phyloP scores from a whole-genome alignment of 2,329 filamentous ascomycete genomes.

The Coniochaeta sp. region DNA sequence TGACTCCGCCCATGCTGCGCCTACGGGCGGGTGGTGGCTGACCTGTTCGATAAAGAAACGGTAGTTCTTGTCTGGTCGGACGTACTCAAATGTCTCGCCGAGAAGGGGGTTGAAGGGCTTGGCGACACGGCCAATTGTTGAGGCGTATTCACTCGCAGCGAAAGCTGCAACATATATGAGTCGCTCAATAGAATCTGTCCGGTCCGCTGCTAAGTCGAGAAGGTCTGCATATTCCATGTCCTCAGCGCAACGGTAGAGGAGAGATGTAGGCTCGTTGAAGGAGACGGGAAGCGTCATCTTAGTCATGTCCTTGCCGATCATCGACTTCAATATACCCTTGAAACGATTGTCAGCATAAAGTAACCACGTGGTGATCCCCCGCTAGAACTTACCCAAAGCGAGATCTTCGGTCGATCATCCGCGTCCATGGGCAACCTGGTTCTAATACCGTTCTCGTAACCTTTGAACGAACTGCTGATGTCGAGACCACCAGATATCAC shows the following conservation, averaged over 20 bases:
- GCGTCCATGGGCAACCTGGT: slow-evolving; percentile 78
- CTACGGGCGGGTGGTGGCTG: slow-evolving; percentile 91
- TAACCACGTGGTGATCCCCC: neutral
- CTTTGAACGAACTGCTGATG: slow-evolving; percentile 71
- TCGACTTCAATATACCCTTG: slow-evolving; percentile 95
- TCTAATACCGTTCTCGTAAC: slow-evolving; percentile 85
- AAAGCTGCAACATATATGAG: slow-evolving; percentile 94
- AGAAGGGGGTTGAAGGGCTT: slow-evolving; percentile 97
- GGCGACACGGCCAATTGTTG: slow-evolving; percentile 90
- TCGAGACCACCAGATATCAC: slow-evolving; percentile 44
- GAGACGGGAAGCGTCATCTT: slow-evolving; percentile 98
- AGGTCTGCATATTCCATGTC: slow-evolving; percentile 98
- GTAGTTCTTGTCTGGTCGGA: slow-evolving; percentile 90
- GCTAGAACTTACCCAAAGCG: slow-evolving; percentile 70
- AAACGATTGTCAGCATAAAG: slow-evolving; percentile 13
- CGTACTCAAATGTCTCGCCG: slow-evolving; percentile 96
- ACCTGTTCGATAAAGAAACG: slow-evolving; percentile 99
- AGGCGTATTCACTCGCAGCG: slow-evolving; percentile 92
- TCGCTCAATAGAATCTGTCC: slow-evolving; percentile 80
- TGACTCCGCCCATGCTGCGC: slow-evolving; percentile 87
- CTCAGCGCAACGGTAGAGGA: slow-evolving; percentile 90
- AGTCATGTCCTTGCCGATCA: slow-evolving; percentile 99
- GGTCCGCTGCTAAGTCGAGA: slow-evolving; percentile 79
- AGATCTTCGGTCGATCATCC: slow-evolving; percentile 89
- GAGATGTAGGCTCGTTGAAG: slow-evolving; percentile 95